Percentiles rank a stretch among this genome's conserved stretches.
These are phyloP conservation scores for Rostrohypoxylon terebratum DNA, from an alignment of 495 filamentous ascomycete genomes.

Conservation along the genomic window DNA sequence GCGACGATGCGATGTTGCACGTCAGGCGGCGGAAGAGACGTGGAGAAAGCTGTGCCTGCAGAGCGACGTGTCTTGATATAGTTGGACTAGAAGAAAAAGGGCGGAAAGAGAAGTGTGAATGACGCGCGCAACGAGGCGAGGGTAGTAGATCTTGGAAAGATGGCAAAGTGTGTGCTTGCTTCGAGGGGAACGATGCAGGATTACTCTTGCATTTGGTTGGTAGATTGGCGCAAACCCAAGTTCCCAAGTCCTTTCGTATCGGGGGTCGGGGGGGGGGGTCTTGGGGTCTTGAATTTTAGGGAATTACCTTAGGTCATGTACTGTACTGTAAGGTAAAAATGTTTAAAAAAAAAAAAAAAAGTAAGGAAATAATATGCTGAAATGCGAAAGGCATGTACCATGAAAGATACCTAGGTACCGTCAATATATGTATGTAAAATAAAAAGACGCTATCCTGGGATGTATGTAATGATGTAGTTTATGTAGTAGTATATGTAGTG, in stretches of 20 bases:
- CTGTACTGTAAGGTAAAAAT: too few species aligned
- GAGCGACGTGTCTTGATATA: constrained; percentile 70
- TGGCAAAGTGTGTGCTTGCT: constrained; percentile 44
- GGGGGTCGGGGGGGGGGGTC: constrained; percentile 30
- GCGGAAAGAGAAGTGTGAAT: constrained; percentile 54
- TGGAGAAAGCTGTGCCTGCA: constrained; percentile 56
- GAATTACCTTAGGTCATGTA: neutral
- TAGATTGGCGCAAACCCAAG: constrained; percentile 49
- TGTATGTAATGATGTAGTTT: constrained; percentile 5
- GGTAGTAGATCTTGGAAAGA: constrained; percentile 51
- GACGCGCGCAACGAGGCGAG: constrained; percentile 56
- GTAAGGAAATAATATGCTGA: too few species aligned
- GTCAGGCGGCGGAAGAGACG: constrained; percentile 51
- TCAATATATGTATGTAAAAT: constrained; percentile 5
- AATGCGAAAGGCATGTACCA: too few species aligned
- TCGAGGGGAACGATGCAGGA: constrained; percentile 44
- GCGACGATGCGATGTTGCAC: constrained; percentile 53
- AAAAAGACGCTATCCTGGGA: neutral
- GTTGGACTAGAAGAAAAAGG: constrained; percentile 58
- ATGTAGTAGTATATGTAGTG: constrained; percentile 33
- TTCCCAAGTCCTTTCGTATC: constrained; percentile 47
- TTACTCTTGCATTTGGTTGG: constrained; percentile 51
- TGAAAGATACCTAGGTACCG: neutral
- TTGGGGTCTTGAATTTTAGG: constrained; percentile 3
- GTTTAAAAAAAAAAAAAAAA: too few species aligned